Percentiles rank a stretch among this genome's conserved stretches.
phyloP scores from a whole-genome alignment of 371 early-diverging fungal species.

The Circinella umbellata region DNA sequence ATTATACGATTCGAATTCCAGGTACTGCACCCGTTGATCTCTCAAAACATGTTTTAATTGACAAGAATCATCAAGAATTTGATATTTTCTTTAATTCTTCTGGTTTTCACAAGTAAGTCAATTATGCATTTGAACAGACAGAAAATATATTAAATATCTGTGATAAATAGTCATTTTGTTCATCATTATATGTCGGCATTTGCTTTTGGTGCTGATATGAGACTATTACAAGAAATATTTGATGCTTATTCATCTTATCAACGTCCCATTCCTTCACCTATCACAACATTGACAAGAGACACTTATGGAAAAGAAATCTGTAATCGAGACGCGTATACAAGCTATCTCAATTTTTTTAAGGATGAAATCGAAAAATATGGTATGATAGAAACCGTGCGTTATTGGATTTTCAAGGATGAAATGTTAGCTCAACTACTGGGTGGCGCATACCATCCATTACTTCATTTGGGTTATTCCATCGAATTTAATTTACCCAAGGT shows the following conservation, averaged over 20 bases:
- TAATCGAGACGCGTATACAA: conserved; percentile 44
- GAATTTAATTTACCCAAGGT: conserved; percentile 62
- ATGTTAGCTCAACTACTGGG: conserved; percentile 45
- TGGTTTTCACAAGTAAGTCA: conserved; percentile 13
- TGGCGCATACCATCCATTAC: conserved; percentile 61
- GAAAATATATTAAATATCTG: too few species aligned
- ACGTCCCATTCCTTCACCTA: conserved; percentile 32
- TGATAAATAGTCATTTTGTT: too few species aligned
- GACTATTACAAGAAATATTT: conserved; percentile 54
- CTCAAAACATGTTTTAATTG: conserved; percentile 9
- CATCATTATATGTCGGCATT: conserved; percentile 4
- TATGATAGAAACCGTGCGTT: conserved; percentile 38
- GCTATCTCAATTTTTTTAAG: conserved; percentile 51
- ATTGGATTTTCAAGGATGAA: conserved; percentile 51
- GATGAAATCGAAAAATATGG: conserved; percentile 47
- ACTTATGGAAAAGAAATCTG: conserved; percentile 45
- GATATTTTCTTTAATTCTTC: not conserved
- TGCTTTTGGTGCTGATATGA: conserved; percentile 41
- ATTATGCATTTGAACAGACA: too few species aligned
- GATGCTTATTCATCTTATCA: conserved; percentile 38
- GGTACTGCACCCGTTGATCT: not conserved
- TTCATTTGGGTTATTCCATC: conserved; percentile 66
- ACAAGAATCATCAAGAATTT: conserved; percentile 5
- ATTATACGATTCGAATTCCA: not conserved
- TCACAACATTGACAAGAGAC: conserved; percentile 31